Percentiles rank a stretch among this genome's conserved stretches.
phyloP scores from a whole-genome alignment of 2,329 filamentous ascomycete species.

The Dothistroma septosporum region DNA sequence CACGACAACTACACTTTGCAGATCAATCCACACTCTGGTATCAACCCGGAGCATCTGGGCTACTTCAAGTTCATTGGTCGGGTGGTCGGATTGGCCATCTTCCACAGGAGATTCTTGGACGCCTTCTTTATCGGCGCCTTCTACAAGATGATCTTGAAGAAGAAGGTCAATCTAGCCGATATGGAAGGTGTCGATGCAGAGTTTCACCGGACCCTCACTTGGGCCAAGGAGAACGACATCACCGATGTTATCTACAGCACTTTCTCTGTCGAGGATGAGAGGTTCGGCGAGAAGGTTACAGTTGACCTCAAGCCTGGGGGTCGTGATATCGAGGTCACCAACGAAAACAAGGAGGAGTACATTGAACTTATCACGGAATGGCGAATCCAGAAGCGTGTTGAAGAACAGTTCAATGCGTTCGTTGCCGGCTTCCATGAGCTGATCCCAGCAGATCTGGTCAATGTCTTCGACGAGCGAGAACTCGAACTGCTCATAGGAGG shows the following conservation, averaged over 20 bases:
- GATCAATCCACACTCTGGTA: slow-evolving; percentile 98
- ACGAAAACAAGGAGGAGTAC: slow-evolving; percentile 99
- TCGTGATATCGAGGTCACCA: slow-evolving; percentile 89
- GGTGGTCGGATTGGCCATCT: slow-evolving; percentile 93
- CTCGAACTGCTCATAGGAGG: slow-evolving; percentile 93
- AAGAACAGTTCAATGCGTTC: slow-evolving; percentile 97
- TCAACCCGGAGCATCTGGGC: slow-evolving; percentile 98
- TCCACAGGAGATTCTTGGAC: slow-evolving; percentile 94
- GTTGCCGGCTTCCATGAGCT: slow-evolving; percentile 96
- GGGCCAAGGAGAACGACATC: slow-evolving; percentile 98
- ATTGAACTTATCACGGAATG: slow-evolving; percentile 98
- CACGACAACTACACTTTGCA: slow-evolving; percentile 99
- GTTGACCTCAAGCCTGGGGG: slow-evolving; percentile 91
- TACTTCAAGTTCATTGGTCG: slow-evolving; percentile 99
- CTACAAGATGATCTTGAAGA: slow-evolving; percentile 98
- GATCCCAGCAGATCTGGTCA: slow-evolving; percentile 92
- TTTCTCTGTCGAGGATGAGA: slow-evolving; percentile 94
- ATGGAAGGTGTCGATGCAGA: slow-evolving; percentile 99
- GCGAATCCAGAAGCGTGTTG: slow-evolving; percentile 97
- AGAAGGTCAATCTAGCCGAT: slow-evolving; percentile 84
- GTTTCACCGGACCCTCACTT: slow-evolving; percentile 92
- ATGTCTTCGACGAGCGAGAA: slow-evolving; percentile 97
- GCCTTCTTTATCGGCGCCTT: slow-evolving; percentile 98
- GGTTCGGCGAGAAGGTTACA: slow-evolving; percentile 89
- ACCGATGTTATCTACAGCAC: slow-evolving; percentile 91